Conservation (phyloP, 805 yeast species). For the Cyberlindnera maritima region DNA sequence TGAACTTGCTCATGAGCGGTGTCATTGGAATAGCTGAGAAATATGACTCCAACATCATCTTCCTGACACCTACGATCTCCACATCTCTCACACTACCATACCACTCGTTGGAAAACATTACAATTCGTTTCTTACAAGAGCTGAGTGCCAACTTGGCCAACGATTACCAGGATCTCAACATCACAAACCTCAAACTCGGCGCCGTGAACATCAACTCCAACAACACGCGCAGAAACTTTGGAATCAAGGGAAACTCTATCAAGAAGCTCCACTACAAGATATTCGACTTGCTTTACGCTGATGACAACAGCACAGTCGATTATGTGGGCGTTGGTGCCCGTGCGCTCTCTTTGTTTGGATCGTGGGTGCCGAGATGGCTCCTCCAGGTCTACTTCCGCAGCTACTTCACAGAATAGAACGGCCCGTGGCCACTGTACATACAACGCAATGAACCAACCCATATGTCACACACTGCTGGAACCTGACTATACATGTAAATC, state of each 20-base stretch:
- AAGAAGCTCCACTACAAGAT: conserved; percentile 21
- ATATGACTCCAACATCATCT: conserved; percentile 47
- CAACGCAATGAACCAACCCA: no score
- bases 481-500: no score
- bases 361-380: conserved; percentile 24
- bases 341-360: conserved; percentile 17
- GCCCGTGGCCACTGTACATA: no score
- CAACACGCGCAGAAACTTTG: conserved; percentile 18
- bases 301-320: conserved; percentile 15
- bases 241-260: conserved; percentile 24
- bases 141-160: conserved; percentile 37
- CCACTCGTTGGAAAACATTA: conserved; percentile 60
- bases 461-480: no score
- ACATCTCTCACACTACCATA: conserved; percentile 55
- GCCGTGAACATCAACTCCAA: conserved; percentile 40
- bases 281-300: conserved; percentile 24
- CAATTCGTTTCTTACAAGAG: conserved; percentile 42
- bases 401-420: conserved; percentile 8
- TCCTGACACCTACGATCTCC: conserved; percentile 55
- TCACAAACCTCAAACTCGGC: conserved; percentile 45
- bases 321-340: conserved; percentile 28
- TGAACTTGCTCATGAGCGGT: conserved; percentile 53
- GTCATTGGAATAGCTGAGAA: conserved; percentile 50
- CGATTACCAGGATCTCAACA: conserved; percentile 39
- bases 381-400: conserved; percentile 16